phyloP scores from a whole-genome alignment of 192 early-diverging fungal genomes.

The Chytriomyces sp. region DNA sequence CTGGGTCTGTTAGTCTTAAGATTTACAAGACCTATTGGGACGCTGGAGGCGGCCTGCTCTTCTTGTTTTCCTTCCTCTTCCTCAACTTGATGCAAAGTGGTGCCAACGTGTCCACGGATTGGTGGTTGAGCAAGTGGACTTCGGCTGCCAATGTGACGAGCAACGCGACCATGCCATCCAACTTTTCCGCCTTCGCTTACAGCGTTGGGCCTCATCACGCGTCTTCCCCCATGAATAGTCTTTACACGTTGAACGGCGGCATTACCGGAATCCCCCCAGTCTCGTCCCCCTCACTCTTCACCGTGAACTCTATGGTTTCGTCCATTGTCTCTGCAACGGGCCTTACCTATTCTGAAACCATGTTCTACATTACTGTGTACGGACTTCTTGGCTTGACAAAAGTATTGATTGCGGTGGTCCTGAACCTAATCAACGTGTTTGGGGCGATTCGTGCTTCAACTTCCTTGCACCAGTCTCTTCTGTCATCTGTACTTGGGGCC shows the following conservation, averaged over 20 bases:
- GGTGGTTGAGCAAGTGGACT: constrained; percentile 50
- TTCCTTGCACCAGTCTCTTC: constrained; percentile 31
- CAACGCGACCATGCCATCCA: background rate
- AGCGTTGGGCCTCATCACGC: background rate
- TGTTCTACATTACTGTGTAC: constrained; percentile 12
- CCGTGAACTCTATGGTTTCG: background rate
- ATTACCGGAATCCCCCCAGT: background rate
- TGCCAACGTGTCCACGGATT: constrained; percentile 29
- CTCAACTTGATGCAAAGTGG: constrained; percentile 10
- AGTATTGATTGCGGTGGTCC: constrained; percentile 19
- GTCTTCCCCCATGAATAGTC: background rate
- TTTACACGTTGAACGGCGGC: background rate
- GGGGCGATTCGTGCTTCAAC: constrained; percentile 32
- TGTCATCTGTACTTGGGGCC: constrained; percentile 40
- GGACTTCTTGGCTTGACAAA: constrained; percentile 11
- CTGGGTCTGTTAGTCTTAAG: constrained; percentile 38
- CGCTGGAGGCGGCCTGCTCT: constrained; percentile 42
- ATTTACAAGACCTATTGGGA: constrained; percentile 48
- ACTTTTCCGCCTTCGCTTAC: background rate
- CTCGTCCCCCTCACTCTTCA: background rate
- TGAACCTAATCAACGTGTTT: constrained; percentile 34
- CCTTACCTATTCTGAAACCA: constrained; percentile 17
- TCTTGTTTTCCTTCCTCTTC: constrained; percentile 28
- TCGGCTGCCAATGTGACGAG: background rate
- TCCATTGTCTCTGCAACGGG: background rate